Evolutionary conservation across 2,329 filamentous ascomycete species (phyloP).

Genomic region (Epichloe festucae): DNA sequence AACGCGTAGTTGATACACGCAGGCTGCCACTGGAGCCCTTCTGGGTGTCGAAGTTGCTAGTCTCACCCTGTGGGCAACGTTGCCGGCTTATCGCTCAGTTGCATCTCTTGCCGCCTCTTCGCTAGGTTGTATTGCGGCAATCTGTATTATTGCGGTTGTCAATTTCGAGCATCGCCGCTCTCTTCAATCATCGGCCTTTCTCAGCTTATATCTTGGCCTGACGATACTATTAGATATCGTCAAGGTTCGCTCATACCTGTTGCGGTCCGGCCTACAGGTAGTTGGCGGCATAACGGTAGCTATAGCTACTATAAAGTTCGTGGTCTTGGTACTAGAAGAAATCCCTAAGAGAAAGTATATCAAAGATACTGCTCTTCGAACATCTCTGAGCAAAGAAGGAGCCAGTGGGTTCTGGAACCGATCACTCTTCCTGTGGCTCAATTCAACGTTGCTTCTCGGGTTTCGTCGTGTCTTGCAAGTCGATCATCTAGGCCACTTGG

Average conservation of each 20-base stretch:
- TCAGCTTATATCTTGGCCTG: constrained; percentile 25
- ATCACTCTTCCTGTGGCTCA: constrained; percentile 16
- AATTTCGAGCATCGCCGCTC: constrained; percentile 21
- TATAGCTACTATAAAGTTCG: constrained; percentile 18
- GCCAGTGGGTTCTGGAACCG: constrained; percentile 14
- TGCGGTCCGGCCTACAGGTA: not conserved
- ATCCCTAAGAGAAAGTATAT: constrained; percentile 3
- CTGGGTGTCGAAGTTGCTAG: constrained; percentile 16
- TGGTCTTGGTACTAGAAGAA: constrained; percentile 25
- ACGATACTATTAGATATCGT: constrained; percentile 27
- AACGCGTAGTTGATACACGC: not conserved
- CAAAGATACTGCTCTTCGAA: not conserved
- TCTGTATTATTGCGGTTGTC: constrained; percentile 15
- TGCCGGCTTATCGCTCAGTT: constrained; percentile 8
- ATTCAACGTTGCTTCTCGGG: constrained; percentile 16
- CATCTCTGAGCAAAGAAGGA: constrained; percentile 5
- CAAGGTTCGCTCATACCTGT: constrained; percentile 19
- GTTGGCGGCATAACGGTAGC: constrained; percentile 15
- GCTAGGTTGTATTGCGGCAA: constrained; percentile 15
- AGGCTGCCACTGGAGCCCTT: constrained; percentile 13
- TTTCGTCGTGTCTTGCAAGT: constrained; percentile 19
- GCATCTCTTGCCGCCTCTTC: constrained; percentile 13
- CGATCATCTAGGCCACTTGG: constrained; percentile 15
- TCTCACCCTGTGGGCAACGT: constrained; percentile 10
- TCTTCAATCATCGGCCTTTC: constrained; percentile 25